Evolutionary conservation across 495 filamentous ascomycete genomes (phyloP), one percentile per base, ranked within the genome.

Genomic region (Talaromyces trachyspermus): DNA sequence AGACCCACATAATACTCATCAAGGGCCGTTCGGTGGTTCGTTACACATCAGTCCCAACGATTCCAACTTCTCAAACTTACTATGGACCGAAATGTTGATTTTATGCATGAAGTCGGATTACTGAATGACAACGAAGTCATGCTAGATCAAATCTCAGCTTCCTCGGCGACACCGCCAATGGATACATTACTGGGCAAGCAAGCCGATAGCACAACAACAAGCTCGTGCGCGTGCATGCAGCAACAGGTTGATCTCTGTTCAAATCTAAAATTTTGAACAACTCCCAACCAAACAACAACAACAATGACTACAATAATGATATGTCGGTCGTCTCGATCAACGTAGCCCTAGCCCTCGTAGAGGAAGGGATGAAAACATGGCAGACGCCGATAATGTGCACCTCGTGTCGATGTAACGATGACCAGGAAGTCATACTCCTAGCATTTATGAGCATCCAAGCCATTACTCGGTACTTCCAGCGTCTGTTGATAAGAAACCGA

Each of bases 371-470:
- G 35, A 38, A 38, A 22, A 15, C 35, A 38, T 38, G 35, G 35
- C 35, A 38, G 35, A 11, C 15, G 2, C 35, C 35, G 35, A 38
- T 38, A 22, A 38, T 38, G 35, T 38, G 35, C 35, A 38, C 15
- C 8, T 38, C 18, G 18, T 38, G 35, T 11, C 35, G 35, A 38
- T 38, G 35, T 19, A 38, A 38, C 18, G 35, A 38, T 22, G 35
- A 38, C 17, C 35, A 38, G 17, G 35, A 38, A 38, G 35, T 38
- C 14, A 38, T 38, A 19, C 17, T 38, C 3, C 35, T 38, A 1
- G 35, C 35, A 38, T 38, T 38, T 22, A 38, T 38, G 35, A 38
- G 35, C 18, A 38, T 38, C 2, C 35, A 38, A 38, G 35, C 35
- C 10, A 12, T 38, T 5, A 22, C 35, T 22, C 35, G 35, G 35